phyloP scores from a whole-genome alignment of 2,329 filamentous ascomycete genomes.

The Bimuria novae-zelandiae region DNA sequence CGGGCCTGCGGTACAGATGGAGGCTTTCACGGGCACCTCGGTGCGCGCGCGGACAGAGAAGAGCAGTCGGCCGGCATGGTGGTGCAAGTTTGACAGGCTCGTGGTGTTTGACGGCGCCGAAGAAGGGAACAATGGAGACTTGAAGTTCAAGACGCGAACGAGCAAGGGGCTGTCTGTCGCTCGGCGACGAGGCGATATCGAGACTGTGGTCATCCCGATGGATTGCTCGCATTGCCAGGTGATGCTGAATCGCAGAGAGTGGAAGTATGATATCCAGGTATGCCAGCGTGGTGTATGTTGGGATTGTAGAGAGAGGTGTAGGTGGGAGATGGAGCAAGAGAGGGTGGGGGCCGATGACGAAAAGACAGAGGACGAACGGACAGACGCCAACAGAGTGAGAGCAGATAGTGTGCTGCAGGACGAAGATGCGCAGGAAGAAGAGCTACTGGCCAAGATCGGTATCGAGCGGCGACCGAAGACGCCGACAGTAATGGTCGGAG shows the following conservation, averaged over 20 bases:
- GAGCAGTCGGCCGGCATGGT: constrained; percentile 34
- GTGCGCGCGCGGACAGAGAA: constrained; percentile 35
- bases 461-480: constrained; percentile 24
- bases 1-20: constrained; percentile 24
- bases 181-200: constrained; percentile 31
- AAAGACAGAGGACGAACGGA: constrained; percentile 10
- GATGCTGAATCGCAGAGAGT: constrained; percentile 40
- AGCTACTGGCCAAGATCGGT: constrained; percentile 27
- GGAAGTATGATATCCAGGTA: constrained; percentile 42
- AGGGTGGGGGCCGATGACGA: background rate
- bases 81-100: constrained; percentile 42
- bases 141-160: constrained; percentile 28
- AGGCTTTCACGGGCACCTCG: constrained; percentile 30
- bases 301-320: constrained; percentile 41
- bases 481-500: constrained; percentile 21
- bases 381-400: constrained; percentile 28
- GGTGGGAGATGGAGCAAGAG: constrained; percentile 35
- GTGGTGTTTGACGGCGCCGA: constrained; percentile 40
- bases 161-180: constrained; percentile 40
- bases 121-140: constrained; percentile 12
- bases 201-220: constrained; percentile 38
- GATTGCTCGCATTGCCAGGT: constrained; percentile 39
- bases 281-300: constrained; percentile 41
- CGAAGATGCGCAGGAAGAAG: constrained; percentile 20
- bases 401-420: constrained; percentile 40